Base-by-base conservation (phyloP, 192 early-diverging fungal species). In the Chytriomyces hyalinus region DNA sequence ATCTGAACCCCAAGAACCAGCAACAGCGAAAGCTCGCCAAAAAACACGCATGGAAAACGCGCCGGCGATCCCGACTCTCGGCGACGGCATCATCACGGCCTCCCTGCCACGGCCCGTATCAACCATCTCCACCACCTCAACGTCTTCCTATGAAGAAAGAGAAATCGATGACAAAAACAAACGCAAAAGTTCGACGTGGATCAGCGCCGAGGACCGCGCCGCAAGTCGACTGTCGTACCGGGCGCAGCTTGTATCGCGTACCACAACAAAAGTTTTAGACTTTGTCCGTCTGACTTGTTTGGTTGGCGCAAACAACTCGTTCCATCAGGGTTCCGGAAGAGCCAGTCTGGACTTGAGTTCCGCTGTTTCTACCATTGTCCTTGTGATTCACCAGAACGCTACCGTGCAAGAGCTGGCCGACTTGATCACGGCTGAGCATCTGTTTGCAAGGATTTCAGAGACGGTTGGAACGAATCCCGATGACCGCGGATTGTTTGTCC, bases 381-480 rank as follows among this genome's bases (percentile, higher is more conserved):
- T 57, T 20, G 53, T 57, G 53, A n/a, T 57, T 13, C 15, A 57
- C 13, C 13, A 20, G 53, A 57, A 20, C 4, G 53, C 53, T 20
- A 57, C 53, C 53, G 53, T 57, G 53, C 53, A 57, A 4, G 49
- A 71, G 28, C 50, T 71, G 20, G 50, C 48, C 20, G 69, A 71
- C 50, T 20, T 71, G 26, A 24, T 71, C 20, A 59, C 57, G 8
- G 69, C 69, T 2, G 51, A 71, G 36, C 48, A 71, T 20, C 20
- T 71, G 51, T 71, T 71, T 17, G 57, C n/a, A 15, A 71, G 57
- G 48, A 53, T 53, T 44, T 17, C 49, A 28, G 57, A 71, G 50
- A 49, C 28, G 1, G 17, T 51, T 9, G 50, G 50, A 49, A 59
- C 51, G 8, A 15, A 26, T 6, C 63, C 17, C 3, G 63, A 65